Conservation (phyloP, 73 alveolate genomes). For the Paramecium sonneborni region DNA sequence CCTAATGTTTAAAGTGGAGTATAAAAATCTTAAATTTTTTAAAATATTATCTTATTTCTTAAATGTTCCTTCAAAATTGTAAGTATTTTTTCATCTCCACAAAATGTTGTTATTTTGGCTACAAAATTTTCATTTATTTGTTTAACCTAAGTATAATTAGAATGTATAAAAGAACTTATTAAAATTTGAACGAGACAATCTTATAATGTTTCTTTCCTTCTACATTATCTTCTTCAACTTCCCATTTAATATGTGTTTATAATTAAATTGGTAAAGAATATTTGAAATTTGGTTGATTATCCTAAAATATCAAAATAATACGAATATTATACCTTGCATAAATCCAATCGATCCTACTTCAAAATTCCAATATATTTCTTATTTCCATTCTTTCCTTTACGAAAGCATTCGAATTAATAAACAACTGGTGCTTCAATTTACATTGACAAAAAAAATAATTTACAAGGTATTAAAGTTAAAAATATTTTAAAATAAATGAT, state of each 20-base stretch:
- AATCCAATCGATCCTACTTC: background rate
- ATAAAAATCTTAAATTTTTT: slow-evolving; percentile 43
- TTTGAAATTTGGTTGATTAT: background rate
- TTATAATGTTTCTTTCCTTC: slow-evolving; percentile 44
- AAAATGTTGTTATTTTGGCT: slow-evolving; percentile 22
- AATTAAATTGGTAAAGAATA: slow-evolving; percentile 24
- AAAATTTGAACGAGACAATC: slow-evolving; percentile 22
- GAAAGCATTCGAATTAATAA: background rate
- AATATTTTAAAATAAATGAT: slow-evolving; percentile 5
- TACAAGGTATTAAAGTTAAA: background rate
- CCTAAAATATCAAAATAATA: background rate
- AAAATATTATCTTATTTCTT: slow-evolving; percentile 39
- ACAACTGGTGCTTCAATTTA: background rate
- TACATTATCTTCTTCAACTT: background rate
- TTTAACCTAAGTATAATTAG: background rate
- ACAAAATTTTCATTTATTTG: background rate
- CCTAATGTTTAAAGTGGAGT: slow-evolving; percentile 18
- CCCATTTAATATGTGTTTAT: slow-evolving; percentile 49
- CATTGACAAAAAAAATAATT: background rate
- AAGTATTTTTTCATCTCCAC: background rate
- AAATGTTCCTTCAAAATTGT: slow-evolving; percentile 1
- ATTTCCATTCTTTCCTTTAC: slow-evolving; percentile 1
- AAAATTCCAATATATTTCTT: background rate
- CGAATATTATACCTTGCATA: background rate
- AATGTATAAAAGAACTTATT: background rate